Evolutionary conservation across 2,329 filamentous ascomycete species (phyloP), one percentile per base, ranked within the genome.

Genomic region (Phialemoniopsis sp.): DNA sequence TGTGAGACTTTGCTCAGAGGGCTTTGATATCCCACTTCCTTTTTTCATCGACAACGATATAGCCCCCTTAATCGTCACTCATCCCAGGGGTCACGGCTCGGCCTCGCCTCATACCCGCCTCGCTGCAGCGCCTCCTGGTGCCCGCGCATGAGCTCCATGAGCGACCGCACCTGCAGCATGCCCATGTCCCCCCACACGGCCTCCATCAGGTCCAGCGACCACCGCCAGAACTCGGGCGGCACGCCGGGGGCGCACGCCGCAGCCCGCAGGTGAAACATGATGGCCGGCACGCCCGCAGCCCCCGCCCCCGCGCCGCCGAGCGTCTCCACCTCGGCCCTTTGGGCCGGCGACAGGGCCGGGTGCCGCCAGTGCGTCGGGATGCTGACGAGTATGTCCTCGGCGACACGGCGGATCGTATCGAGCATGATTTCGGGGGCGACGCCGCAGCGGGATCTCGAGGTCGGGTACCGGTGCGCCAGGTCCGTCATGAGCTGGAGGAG

Each of bases 331-430:
- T 54, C 52, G 4, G 47, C 49, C 10, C 54, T 50, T 17, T 56
- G 52, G 3, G 26, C 32, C 5, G 43, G 40, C 12, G 43, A 34
- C 8, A 76, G 55, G 3, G 59, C 50, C 6, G 73, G 73, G 38
- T 77, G 72, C 16, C 70, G 67, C 68, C 72, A 77, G 44, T 74
- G 70, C 8, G 66, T 67, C 5, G 72, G 68, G 4, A 64, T 61
- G 41, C 71, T 73, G 19, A 65, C 55, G 1, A 76, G 58, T 3
- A 58, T 64, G 31, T 72, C 72, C 26, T 63, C 60, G 2, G 68
- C 66, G 15, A 70, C 50, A 13, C 54, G 57, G 26, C 51, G 51
- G 16, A 74, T 61, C 3, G 51, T 57, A 15, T 52, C 46, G 16
- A 36, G 21, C 5, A 34, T 18, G n/a, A 4, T 15, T 4, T 15